These are phyloP conservation scores for Podaxis carcinomalis DNA, from an alignment of 768 basidiomycete species.

Conservation along the genomic window DNA sequence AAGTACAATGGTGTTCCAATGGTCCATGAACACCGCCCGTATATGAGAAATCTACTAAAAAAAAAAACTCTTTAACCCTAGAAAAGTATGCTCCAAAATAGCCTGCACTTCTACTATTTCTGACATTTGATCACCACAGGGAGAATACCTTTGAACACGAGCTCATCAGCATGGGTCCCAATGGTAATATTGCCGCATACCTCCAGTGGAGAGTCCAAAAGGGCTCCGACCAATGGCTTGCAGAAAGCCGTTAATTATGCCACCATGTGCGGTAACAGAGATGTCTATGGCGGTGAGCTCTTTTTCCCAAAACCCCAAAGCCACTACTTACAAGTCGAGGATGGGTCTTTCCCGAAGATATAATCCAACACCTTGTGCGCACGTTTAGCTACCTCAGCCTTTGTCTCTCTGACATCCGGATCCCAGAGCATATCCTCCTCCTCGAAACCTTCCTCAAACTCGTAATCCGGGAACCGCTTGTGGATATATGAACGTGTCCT, in stretches of 20 bases:
- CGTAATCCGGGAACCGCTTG: slow-evolving; percentile 44
- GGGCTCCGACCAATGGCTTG: slow-evolving; percentile 11
- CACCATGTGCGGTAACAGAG: slow-evolving; percentile 16
- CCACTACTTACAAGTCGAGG: slow-evolving; percentile 41
- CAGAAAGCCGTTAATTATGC: slow-evolving; percentile 17
- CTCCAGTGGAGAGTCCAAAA: slow-evolving; percentile 13
- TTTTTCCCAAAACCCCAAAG: background rate
- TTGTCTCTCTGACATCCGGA: slow-evolving; percentile 49
- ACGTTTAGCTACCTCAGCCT: slow-evolving; percentile 39
- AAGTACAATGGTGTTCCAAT: background rate
- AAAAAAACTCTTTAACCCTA: no score
- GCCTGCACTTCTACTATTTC: background rate
- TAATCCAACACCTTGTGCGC: slow-evolving; percentile 48
- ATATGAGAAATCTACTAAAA: background rate
- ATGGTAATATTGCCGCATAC: background rate
- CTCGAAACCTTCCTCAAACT: slow-evolving; percentile 51
- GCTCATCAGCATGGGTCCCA: background rate
- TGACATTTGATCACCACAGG: slow-evolving; percentile 7
- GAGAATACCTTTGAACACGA: slow-evolving; percentile 1
- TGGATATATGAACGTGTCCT: slow-evolving; percentile 39
- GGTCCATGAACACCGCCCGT: background rate
- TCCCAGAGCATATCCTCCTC: slow-evolving; percentile 66
- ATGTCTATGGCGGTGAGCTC: slow-evolving; percentile 4
- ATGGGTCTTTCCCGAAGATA: slow-evolving; percentile 44
- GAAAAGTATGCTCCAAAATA: no score